Conservation (phyloP, 2,329 filamentous ascomycete genomes). For the Cadophora luteo-olivacea region DNA sequence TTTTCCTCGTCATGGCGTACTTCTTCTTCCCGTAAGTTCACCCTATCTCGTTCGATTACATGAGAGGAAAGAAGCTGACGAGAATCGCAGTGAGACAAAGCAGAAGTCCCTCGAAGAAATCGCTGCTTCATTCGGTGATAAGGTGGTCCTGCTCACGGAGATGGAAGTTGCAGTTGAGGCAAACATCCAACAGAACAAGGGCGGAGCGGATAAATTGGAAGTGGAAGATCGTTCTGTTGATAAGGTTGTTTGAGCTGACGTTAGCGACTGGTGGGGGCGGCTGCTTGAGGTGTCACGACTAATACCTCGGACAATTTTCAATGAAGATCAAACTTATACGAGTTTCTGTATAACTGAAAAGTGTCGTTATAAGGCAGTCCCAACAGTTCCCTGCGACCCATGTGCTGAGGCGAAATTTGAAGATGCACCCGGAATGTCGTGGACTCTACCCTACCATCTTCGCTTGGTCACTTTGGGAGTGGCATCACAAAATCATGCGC, state of each 20-base stretch:
- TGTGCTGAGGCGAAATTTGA: too few species aligned
- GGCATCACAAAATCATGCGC: too few species aligned
- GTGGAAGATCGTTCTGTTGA: not conserved
- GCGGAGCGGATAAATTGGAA: not conserved
- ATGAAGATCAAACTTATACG: too few species aligned
- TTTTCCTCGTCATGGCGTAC: constrained; percentile 59
- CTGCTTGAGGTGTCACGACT: too few species aligned
- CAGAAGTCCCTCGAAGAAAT: constrained; percentile 19
- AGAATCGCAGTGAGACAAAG: constrained; percentile 2
- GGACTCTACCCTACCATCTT: too few species aligned
- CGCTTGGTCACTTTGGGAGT: too few species aligned
- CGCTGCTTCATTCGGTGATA: constrained; percentile 18
- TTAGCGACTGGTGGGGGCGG: not conserved
- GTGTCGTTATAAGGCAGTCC: too few species aligned
- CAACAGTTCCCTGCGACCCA: too few species aligned
- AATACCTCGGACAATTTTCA: too few species aligned
- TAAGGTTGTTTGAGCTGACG: not conserved
- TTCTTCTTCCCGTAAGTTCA: constrained; percentile 56
- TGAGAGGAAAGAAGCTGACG: not conserved
- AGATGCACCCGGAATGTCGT: too few species aligned
- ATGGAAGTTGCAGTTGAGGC: not conserved
- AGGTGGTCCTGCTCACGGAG: constrained; percentile 5
- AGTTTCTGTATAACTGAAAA: too few species aligned
- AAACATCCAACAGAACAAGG: constrained; percentile 5
- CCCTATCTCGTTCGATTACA: not conserved